phyloP scores from a whole-genome alignment of 2,329 filamentous ascomycete genomes.

The Trichoderma koningii region DNA sequence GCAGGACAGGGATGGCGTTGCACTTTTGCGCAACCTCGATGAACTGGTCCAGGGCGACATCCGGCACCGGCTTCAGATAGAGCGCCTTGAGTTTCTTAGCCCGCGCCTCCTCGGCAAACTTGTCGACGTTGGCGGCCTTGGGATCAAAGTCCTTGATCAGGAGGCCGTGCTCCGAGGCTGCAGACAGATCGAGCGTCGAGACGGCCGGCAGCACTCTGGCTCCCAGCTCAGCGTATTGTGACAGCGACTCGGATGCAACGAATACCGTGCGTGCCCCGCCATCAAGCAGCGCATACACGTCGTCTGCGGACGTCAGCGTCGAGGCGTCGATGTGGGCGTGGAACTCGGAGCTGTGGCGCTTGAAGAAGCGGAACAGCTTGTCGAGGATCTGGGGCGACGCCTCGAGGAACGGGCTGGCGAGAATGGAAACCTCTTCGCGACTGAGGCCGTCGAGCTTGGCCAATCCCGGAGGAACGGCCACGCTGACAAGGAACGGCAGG shows the following conservation, averaged over 20 bases:
- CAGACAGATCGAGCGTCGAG: slow-evolving; percentile 48
- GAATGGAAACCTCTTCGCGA: slow-evolving; percentile 58
- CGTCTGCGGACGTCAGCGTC: slow-evolving; percentile 65
- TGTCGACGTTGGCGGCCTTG: slow-evolving; percentile 43
- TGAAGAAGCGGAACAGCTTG: slow-evolving; percentile 51
- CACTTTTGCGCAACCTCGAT: slow-evolving; percentile 52
- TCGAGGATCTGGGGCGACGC: slow-evolving; percentile 52
- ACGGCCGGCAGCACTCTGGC: slow-evolving; percentile 58
- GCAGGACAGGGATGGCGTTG: slow-evolving; percentile 71
- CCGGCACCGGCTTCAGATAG: slow-evolving; percentile 55
- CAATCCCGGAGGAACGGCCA: slow-evolving; percentile 54
- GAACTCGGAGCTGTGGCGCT: slow-evolving; percentile 53
- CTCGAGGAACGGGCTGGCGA: slow-evolving; percentile 61
- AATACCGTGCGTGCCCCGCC: slow-evolving; percentile 84
- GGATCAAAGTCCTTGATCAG: slow-evolving; percentile 57
- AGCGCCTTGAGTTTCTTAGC: slow-evolving; percentile 50
- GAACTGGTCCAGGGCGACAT: slow-evolving; percentile 49
- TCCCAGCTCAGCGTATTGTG: slow-evolving; percentile 57
- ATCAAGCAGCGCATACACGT: slow-evolving; percentile 80
- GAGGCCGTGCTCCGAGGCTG: slow-evolving; percentile 52
- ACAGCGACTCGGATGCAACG: slow-evolving; percentile 70
- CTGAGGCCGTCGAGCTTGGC: slow-evolving; percentile 55
- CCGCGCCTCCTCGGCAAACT: slow-evolving; percentile 50
- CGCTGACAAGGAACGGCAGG: slow-evolving; percentile 63
- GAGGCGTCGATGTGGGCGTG: slow-evolving; percentile 77